phyloP scores from a whole-genome alignment of 2,329 filamentous ascomycete species.

The Coniochaeta sp. region DNA sequence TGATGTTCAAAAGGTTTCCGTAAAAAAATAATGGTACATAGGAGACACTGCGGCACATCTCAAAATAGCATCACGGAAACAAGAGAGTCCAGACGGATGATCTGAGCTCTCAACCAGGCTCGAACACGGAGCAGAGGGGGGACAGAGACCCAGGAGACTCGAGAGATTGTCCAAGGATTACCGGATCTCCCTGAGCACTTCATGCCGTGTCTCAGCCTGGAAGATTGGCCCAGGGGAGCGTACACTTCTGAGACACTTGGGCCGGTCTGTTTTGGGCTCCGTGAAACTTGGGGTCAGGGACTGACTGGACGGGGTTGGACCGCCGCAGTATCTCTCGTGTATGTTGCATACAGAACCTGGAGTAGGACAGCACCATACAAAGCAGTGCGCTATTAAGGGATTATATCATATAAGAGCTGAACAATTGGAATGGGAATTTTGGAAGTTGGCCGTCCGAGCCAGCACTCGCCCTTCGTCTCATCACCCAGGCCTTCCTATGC shows the following conservation, averaged over 20 bases:
- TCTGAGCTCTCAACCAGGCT: not conserved
- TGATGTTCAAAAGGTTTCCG: too few relatives aligned
- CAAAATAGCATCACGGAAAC: not conserved
- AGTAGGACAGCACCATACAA: too few relatives aligned
- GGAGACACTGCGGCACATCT: too few relatives aligned
- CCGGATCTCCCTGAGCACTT: not conserved
- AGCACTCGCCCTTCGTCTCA: too few relatives aligned
- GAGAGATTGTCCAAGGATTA: not conserved
- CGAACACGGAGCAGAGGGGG: not conserved
- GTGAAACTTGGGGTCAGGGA: not conserved
- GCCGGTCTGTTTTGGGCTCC: not conserved
- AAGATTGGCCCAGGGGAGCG: not conserved
- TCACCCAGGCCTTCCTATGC: too few relatives aligned
- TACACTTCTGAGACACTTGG: not conserved
- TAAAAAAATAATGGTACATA: too few relatives aligned
- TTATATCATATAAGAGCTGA: too few relatives aligned
- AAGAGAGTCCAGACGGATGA: not conserved
- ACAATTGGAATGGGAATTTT: too few relatives aligned
- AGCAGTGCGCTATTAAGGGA: too few relatives aligned
- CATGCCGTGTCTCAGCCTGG: not conserved
- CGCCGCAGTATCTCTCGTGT: too few relatives aligned
- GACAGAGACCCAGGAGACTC: not conserved
- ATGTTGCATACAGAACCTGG: too few relatives aligned
- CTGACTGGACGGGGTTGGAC: not conserved
- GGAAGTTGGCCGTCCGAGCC: too few relatives aligned